Conservation (phyloP, 148 eudicot genomes). For the Pouteria glomerata region DNA sequence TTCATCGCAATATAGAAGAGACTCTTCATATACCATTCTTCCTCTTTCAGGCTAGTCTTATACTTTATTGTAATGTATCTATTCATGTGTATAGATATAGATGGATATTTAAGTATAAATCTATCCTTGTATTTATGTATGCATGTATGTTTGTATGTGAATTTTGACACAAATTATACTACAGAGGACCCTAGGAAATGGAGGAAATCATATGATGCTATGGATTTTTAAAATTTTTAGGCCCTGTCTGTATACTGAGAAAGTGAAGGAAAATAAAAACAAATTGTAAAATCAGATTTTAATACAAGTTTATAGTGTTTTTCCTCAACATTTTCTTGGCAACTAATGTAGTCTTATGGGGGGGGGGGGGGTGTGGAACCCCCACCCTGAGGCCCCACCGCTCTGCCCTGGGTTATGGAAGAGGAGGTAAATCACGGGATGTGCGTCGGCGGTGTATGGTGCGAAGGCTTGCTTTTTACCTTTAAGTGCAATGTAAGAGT, state of each 20-base stretch:
- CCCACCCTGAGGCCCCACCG: too few species aligned
- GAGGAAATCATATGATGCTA: neutral
- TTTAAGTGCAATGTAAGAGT: too few species aligned
- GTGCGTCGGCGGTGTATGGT: too few species aligned
- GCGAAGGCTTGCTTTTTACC: too few species aligned
- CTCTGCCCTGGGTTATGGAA: too few species aligned
- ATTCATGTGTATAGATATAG: too few species aligned
- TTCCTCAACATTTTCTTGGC: neutral
- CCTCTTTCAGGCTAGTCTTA: slow-evolving; percentile 51
- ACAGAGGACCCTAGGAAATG: neutral
- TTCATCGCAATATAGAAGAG: slow-evolving; percentile 31
- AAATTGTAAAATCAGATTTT: neutral
- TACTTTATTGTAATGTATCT: too few species aligned
- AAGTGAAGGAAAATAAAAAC: neutral
- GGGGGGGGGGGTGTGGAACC: too few species aligned
- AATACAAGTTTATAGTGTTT: neutral
- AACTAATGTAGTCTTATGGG: too few species aligned
- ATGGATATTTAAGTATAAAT: too few species aligned
- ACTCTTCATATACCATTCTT: slow-evolving; percentile 62
- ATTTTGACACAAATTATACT: too few species aligned
- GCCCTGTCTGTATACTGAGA: neutral
- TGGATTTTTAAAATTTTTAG: neutral
- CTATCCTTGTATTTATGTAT: neutral
- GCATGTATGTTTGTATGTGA: neutral
- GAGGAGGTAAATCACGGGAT: too few species aligned